Conservation (phyloP, 2,329 filamentous ascomycete species). For the Elsinoe necatrix region DNA sequence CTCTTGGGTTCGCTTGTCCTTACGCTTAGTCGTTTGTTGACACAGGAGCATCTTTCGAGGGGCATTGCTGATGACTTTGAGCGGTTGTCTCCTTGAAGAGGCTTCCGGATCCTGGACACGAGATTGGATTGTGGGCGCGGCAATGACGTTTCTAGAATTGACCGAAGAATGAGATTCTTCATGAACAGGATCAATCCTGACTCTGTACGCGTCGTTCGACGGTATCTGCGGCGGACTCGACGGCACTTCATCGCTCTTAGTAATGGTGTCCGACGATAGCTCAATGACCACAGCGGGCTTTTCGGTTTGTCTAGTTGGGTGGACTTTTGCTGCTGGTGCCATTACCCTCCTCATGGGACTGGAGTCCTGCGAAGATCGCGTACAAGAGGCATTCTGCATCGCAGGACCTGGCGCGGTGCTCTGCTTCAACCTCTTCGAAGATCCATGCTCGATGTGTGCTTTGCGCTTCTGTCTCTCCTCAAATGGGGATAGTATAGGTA, state of each 20-base stretch:
- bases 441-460: constrained; percentile 26
- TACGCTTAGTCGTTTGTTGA: constrained; percentile 27
- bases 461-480: constrained; percentile 42
- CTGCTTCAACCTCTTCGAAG: constrained; percentile 34
- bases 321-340: neutral
- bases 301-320: constrained; percentile 3
- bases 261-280: neutral
- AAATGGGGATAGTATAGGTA: constrained; percentile 56
- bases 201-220: constrained; percentile 1
- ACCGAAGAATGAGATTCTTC: neutral
- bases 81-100: constrained; percentile 22
- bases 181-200: too few relatives aligned
- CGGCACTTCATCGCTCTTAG: neutral
- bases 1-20: neutral
- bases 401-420: neutral
- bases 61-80: constrained; percentile 33
- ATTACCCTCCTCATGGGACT: neutral
- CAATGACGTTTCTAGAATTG: neutral
- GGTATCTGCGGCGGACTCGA: neutral
- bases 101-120: neutral
- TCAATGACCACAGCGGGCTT: constrained; percentile 6
- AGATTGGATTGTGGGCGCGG: neutral
- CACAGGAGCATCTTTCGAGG: constrained; percentile 38
- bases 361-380: constrained; percentile 12
- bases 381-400: constrained; percentile 21